These are phyloP conservation scores for Rhizopus microsporus DNA, from an alignment of 371 early-diverging fungal species.

Conservation along the genomic window DNA sequence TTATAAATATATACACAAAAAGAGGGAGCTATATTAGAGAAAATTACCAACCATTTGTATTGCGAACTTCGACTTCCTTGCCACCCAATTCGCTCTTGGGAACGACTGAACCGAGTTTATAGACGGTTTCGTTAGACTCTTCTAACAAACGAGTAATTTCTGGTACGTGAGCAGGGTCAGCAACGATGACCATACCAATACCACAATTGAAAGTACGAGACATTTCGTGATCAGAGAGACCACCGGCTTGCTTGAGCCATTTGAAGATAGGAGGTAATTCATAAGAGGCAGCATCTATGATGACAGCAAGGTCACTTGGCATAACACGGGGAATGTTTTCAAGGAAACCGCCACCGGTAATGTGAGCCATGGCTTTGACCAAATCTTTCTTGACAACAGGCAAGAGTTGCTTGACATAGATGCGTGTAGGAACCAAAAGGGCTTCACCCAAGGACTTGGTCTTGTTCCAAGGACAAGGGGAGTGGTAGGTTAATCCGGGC, in stretches of 20 bases:
- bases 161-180: slow-evolving; percentile 62
- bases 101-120: slow-evolving; percentile 65
- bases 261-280: slow-evolving; percentile 89
- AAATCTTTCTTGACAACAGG: slow-evolving; percentile 76
- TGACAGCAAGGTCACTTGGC: slow-evolving; percentile 76
- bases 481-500: slow-evolving; percentile 72
- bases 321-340: slow-evolving; percentile 97
- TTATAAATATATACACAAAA: too few species aligned
- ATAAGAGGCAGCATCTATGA: slow-evolving; percentile 81
- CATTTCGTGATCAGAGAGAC: slow-evolving; percentile 85
- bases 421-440: slow-evolving; percentile 90
- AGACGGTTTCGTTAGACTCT: slow-evolving; percentile 65
- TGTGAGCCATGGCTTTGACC: slow-evolving; percentile 96
- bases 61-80: slow-evolving; percentile 60
- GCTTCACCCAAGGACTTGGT: slow-evolving; percentile 74
- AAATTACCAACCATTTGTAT: slow-evolving; percentile 50
- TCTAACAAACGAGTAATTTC: slow-evolving; percentile 63
- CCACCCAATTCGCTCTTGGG: slow-evolving; percentile 54
- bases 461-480: slow-evolving; percentile 86
- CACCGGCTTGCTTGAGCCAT: slow-evolving; percentile 90
- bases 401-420: slow-evolving; percentile 91
- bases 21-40: too few species aligned
- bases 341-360: slow-evolving; percentile 97
- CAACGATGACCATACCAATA: slow-evolving; percentile 95
- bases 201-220: slow-evolving; percentile 98